Evolutionary conservation across 2,329 filamentous ascomycete species (phyloP).

Genomic region (Cercospora sesami): DNA sequence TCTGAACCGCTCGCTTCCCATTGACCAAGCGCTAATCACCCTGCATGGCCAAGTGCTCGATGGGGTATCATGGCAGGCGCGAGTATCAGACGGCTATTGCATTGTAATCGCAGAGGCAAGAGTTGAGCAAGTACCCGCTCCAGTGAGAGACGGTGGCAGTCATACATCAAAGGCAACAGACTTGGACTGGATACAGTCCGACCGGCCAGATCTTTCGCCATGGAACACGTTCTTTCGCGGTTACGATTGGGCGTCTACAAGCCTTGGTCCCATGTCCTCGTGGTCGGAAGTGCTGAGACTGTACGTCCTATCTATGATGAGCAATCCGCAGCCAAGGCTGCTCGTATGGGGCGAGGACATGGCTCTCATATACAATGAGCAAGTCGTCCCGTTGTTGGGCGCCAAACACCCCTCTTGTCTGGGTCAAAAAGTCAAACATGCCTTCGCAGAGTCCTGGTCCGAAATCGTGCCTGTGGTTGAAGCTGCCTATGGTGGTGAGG

Average conservation of each 20-base stretch:
- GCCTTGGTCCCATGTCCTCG: slow-evolving; percentile 32
- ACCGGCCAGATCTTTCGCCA: slow-evolving; percentile 26
- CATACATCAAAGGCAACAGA: neutral
- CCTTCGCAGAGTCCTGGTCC: slow-evolving; percentile 31
- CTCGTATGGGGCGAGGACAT: slow-evolving; percentile 40
- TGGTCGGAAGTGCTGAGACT: slow-evolving; percentile 34
- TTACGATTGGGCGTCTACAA: slow-evolving; percentile 35
- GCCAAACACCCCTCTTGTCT: slow-evolving; percentile 31
- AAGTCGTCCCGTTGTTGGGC: slow-evolving; percentile 31
- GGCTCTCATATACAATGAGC: slow-evolving; percentile 37
- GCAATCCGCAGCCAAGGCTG: slow-evolving; percentile 36
- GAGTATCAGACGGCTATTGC: slow-evolving; percentile 20
- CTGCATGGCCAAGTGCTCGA: slow-evolving; percentile 21
- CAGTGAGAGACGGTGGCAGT: neutral
- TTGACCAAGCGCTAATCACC: neutral
- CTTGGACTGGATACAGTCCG: slow-evolving; percentile 35
- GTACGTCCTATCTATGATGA: slow-evolving; percentile 32
- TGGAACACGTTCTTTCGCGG: slow-evolving; percentile 32
- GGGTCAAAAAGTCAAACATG: slow-evolving; percentile 23
- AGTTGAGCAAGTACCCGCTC: neutral
- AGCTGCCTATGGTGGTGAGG: slow-evolving; percentile 28
- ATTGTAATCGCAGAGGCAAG: slow-evolving; percentile 14
- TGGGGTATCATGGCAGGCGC: slow-evolving; percentile 22
- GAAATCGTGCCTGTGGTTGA: slow-evolving; percentile 27
- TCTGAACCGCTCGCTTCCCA: slow-evolving; percentile 7